Evolutionary conservation across 495 filamentous ascomycete genomes (phyloP).

Genomic region (Eremomyces bilateralis): DNA sequence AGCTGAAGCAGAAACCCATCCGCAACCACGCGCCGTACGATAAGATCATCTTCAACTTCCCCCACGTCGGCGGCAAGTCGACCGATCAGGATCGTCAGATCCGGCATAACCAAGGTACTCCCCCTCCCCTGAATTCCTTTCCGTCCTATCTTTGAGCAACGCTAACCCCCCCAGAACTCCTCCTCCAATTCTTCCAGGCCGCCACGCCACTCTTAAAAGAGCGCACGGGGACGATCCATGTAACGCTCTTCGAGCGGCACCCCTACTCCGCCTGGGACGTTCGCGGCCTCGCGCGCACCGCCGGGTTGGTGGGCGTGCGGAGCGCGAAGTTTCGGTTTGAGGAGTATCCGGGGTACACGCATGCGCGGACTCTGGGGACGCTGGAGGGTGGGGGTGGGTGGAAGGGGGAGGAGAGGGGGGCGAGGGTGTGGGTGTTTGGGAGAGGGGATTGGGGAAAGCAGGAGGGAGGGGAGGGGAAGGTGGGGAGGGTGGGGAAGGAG

Average conservation of each 20-base stretch:
- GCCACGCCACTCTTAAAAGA: slow-evolving; percentile 24
- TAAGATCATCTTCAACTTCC: slow-evolving; percentile 82
- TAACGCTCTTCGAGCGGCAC: slow-evolving; percentile 79
- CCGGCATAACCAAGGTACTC: slow-evolving; percentile 66
- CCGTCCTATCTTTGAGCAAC: too few species aligned
- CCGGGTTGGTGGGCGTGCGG: slow-evolving; percentile 47
- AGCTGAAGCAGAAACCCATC: slow-evolving; percentile 27
- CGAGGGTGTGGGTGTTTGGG: slow-evolving; percentile 59
- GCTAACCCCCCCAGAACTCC: slow-evolving; percentile 29
- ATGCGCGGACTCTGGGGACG: slow-evolving; percentile 70
- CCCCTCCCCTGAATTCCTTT: too few species aligned
- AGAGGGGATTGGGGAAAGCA: too few species aligned
- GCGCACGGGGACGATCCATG: slow-evolving; percentile 42
- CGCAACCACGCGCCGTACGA: slow-evolving; percentile 34
- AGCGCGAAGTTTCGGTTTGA: slow-evolving; percentile 58
- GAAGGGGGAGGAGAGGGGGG: slow-evolving; percentile 57
- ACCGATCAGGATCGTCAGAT: slow-evolving; percentile 92
- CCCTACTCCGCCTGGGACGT: slow-evolving; percentile 95
- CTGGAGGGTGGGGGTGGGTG: slow-evolving; percentile 40
- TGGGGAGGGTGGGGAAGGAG: too few species aligned
- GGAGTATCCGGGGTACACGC: slow-evolving; percentile 67
- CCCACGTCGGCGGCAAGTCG: slow-evolving; percentile 75
- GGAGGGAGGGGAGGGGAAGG: too few species aligned
- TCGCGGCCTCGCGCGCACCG: slow-evolving; percentile 59
- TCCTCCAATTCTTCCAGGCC: slow-evolving; percentile 61